These are phyloP conservation scores for Penicillium sp. DNA, from an alignment of 2,329 filamentous ascomycete genomes.

Conservation along the genomic window DNA sequence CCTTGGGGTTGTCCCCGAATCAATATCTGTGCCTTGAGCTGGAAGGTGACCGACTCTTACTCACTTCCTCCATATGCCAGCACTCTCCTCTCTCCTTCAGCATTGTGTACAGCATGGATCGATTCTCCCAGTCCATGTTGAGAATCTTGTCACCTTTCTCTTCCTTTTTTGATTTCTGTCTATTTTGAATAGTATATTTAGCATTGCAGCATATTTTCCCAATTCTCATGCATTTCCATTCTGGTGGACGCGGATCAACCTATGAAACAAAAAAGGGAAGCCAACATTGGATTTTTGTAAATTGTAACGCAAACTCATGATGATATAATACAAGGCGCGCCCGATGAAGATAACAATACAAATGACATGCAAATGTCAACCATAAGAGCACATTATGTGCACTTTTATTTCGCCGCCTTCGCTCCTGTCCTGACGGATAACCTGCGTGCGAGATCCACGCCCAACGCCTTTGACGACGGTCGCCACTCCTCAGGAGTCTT, in stretches of 20 bases:
- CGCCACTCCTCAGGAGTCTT: constrained; percentile 58
- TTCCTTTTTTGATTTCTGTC: constrained; percentile 1
- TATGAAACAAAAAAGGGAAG: background rate
- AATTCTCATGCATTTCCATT: no score
- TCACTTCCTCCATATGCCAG: no score
- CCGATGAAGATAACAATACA: constrained; percentile 13
- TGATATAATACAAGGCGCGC: constrained; percentile 8
- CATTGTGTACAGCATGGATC: no score
- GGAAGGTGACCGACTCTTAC: no score
- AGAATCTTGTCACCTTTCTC: no score
- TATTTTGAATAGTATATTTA: background rate
- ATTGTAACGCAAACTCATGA: background rate
- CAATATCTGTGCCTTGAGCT: background rate
- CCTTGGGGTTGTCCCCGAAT: background rate
- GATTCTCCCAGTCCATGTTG: no score
- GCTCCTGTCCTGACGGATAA: constrained; percentile 11
- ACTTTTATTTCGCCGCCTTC: constrained; percentile 1
- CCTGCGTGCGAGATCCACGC: constrained; percentile 30
- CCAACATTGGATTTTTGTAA: constrained; percentile 3
- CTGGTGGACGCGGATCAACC: no score
- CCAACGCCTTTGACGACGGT: constrained; percentile 43
- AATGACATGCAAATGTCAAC: constrained; percentile 7
- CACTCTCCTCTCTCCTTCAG: no score
- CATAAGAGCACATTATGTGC: constrained; percentile 9
- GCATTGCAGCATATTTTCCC: background rate